Evolutionary conservation across 441 rosid genomes (phyloP).

Genomic region (Kokia cookei): DNA sequence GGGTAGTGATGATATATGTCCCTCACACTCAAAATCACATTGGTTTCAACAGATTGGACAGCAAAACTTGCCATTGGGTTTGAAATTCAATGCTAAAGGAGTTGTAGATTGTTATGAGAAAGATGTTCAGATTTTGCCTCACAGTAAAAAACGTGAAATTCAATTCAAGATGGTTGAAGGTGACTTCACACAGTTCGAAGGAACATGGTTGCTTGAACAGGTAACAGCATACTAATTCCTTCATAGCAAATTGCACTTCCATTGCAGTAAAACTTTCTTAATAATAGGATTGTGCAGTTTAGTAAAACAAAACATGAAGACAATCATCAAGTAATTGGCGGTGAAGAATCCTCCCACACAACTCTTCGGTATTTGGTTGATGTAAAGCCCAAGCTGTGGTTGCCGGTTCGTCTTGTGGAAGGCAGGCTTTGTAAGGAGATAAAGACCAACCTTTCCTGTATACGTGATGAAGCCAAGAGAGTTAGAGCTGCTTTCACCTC

Average conservation of each 20-base stretch:
- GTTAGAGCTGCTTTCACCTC: conserved; percentile 15
- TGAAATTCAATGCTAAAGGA: conserved; percentile 83
- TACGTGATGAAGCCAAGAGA: conserved; percentile 59
- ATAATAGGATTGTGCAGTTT: conserved; percentile 27
- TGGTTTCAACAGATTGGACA: conserved; percentile 54
- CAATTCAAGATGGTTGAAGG: conserved; percentile 90
- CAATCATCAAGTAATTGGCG: conserved; percentile 14
- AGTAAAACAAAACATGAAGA: conserved; percentile 25
- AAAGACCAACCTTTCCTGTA: conserved; percentile 32
- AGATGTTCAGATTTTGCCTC: conserved; percentile 53
- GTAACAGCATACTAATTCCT: conserved; percentile 18
- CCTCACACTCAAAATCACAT: background rate
- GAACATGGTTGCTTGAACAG: conserved; percentile 90
- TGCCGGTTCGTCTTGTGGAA: conserved; percentile 70
- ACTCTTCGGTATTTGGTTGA: conserved; percentile 56
- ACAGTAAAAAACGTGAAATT: conserved; percentile 63
- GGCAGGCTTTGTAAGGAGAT: conserved; percentile 73
- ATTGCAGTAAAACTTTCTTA: background rate
- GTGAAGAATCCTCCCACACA: conserved; percentile 39
- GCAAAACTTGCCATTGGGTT: conserved; percentile 66
- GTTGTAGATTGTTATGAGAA: conserved; percentile 80
- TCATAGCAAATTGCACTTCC: too few relatives aligned
- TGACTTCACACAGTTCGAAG: conserved; percentile 76
- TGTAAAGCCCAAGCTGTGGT: conserved; percentile 70
- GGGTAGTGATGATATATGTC: background rate